phyloP scores from a whole-genome alignment of 192 early-diverging fungal genomes.

The Spizellomyces sp. region DNA sequence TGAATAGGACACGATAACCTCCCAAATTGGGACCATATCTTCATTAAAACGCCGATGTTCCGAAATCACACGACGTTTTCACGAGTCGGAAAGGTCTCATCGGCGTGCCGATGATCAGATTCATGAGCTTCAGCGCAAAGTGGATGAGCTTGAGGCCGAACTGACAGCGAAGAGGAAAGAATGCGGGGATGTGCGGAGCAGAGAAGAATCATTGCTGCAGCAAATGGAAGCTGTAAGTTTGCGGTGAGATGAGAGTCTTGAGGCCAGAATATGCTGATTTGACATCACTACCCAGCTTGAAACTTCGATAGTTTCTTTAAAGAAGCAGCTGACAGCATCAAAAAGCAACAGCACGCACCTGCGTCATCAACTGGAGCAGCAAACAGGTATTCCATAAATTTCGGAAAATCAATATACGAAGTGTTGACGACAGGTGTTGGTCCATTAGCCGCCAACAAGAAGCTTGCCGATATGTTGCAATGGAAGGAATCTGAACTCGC shows the following conservation, averaged over 20 bases:
- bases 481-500: not conserved
- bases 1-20: too few species aligned
- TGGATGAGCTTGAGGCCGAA: constrained; percentile 2
- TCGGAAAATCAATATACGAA: not conserved
- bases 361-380: constrained; percentile 5
- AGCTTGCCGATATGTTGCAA: not conserved
- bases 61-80: constrained; percentile 6
- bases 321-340: constrained; percentile 1
- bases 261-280: not conserved
- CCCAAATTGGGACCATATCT: not conserved
- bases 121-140: not conserved
- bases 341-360: not conserved
- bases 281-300: constrained; percentile 2
- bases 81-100: constrained; percentile 1
- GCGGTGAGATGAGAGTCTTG: not conserved
- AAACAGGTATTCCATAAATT: not conserved
- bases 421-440: not conserved
- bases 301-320: constrained; percentile 2
- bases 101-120: constrained; percentile 4
- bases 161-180: constrained; percentile 3
- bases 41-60: not conserved
- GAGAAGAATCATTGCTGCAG: not conserved
- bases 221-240: constrained; percentile 12
- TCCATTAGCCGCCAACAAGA: not conserved
- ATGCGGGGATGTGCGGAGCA: not conserved